These are phyloP conservation scores for Cladosporium sp. DNA, from an alignment of 2,329 filamentous ascomycete species.

Conservation along the genomic window DNA sequence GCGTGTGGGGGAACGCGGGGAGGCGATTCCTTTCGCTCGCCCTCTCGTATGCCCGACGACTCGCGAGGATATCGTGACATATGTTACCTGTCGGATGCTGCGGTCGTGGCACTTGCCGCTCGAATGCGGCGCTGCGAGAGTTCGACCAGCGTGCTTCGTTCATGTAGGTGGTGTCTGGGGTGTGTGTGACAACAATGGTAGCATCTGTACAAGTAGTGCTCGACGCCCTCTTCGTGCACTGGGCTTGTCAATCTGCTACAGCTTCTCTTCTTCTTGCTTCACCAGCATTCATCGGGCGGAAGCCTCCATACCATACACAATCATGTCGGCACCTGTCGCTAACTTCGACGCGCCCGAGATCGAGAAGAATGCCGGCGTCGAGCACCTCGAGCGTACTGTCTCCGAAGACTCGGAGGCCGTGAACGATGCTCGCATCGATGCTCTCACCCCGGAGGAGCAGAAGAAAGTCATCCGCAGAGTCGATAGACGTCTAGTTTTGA, in stretches of 20 bases:
- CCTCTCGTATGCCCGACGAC: not conserved
- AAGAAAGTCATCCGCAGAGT: slow-evolving; percentile 64
- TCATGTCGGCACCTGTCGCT: slow-evolving; percentile 4
- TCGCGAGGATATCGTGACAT: not conserved
- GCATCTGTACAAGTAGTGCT: slow-evolving; percentile 4
- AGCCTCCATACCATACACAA: not conserved
- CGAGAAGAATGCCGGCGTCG: slow-evolving; percentile 19
- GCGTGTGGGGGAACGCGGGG: not conserved
- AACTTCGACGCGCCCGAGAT: slow-evolving; percentile 14
- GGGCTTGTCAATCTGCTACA: not conserved
- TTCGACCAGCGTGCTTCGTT: not conserved
- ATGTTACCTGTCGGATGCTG: not conserved
- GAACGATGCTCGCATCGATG: slow-evolving; percentile 28
- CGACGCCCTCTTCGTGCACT: not conserved
- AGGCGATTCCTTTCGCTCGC: not conserved
- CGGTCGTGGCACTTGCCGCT: slow-evolving; percentile 7
- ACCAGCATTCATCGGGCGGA: not conserved
- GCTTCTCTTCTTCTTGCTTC: not conserved
- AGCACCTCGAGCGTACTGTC: slow-evolving; percentile 23
- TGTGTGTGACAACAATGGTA: slow-evolving; percentile 2
- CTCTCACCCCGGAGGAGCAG: slow-evolving; percentile 59
- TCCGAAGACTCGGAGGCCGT: slow-evolving; percentile 19
- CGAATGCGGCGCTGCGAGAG: slow-evolving; percentile 5
- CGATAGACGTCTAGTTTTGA: slow-evolving; percentile 53
- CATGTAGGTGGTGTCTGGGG: not conserved